Base-by-base conservation (phyloP, 2,329 filamentous ascomycete genomes). In the Paecilomyces fulvus region DNA sequence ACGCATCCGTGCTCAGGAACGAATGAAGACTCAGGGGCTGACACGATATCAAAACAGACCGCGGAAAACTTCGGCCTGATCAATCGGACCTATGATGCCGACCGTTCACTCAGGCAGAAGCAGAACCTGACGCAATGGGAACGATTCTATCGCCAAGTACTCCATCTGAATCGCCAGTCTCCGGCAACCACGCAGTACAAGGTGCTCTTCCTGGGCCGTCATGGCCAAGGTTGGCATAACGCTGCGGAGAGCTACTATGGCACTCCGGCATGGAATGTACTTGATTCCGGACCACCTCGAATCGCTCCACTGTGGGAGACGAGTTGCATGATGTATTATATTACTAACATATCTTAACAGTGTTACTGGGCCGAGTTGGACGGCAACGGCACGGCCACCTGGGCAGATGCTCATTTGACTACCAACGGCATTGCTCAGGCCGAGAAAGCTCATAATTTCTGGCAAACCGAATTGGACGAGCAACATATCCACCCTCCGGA, bases 181-280 rank as follows among this genome's bases (percentile, higher is more conserved):
- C 67, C 69, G 1, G 53, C 63, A 0, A 71, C 73, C 54, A 72
- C 78, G 6, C 69, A 74, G 33, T 85, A 83, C 69, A 80, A 79
- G 51, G 71, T 86, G 2, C 68, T 86, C 25, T 83, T 80, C 67
- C 68, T 84, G 52, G 82, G 80, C 33, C 77, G 83, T 25, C 83
- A 86, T 63, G 83, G 83, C 17, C 77, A 85, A 64, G 83, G 83
- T 9, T 79, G 73, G 62, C 80, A 85, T 68, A 86, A 85, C 61
- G 80, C 80, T 9, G 83, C 81, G 1, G 79, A 85, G 64, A 65
- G 71, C 1, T 80, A 74, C 61, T 85, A 83, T 59, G 83, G 82
- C 43, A 84, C 81, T 0, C 74, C 78, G 3, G 80, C 77, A 0
- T 85, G 83, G 83, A 82, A 86, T 65, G 79, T 5, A 25, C 21